A percentile compares a stretch with the other conserved stretches of the same genome.
Evolutionary conservation across 768 basidiomycete genomes (phyloP).

Genomic region (Trametes cinnabarina): DNA sequence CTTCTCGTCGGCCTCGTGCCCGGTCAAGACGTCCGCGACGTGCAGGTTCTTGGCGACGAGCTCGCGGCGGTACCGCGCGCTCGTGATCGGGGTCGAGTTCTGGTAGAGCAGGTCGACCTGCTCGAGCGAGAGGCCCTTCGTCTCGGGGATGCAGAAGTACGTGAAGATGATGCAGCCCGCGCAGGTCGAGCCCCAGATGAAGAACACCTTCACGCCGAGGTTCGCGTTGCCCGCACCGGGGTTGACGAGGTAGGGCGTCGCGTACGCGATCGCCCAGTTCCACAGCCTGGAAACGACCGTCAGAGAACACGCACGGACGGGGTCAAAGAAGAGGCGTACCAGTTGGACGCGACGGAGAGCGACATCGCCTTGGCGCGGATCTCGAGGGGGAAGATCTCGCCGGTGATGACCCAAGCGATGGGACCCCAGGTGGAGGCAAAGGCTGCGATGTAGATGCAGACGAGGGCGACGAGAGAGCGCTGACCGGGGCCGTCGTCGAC

Average conservation of each 20-base stretch:
- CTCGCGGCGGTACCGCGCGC: constrained; percentile 34
- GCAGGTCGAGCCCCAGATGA: constrained; percentile 77
- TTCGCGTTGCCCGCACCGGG: constrained; percentile 45
- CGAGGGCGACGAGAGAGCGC: constrained; percentile 53
- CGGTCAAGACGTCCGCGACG: constrained; percentile 19
- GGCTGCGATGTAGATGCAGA: constrained; percentile 43
- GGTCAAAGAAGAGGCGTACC: constrained; percentile 29
- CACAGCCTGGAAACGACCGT: constrained; percentile 36
- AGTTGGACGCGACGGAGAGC: constrained; percentile 66
- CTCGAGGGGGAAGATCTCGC: constrained; percentile 78
- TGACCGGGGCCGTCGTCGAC: constrained; percentile 47
- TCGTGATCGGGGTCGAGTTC: constrained; percentile 56
- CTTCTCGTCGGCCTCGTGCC: constrained; percentile 14
- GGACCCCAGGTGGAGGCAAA: constrained; percentile 65
- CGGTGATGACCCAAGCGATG: constrained; percentile 55
- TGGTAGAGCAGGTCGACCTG: constrained; percentile 80
- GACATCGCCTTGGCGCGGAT: constrained; percentile 79
- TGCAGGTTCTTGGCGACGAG: constrained; percentile 29
- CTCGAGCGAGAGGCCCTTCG: constrained; percentile 81
- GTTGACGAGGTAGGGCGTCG: constrained; percentile 51
- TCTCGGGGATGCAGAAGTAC: constrained; percentile 80
- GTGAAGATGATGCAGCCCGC: constrained; percentile 70
- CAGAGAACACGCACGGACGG: neutral
- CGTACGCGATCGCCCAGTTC: constrained; percentile 69
- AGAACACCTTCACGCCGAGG: constrained; percentile 77